A percentile compares a stretch with the other conserved stretches of the same genome.
phyloP scores from a whole-genome alignment of 73 alveolate genomes.

The Stentor roeselii region DNA sequence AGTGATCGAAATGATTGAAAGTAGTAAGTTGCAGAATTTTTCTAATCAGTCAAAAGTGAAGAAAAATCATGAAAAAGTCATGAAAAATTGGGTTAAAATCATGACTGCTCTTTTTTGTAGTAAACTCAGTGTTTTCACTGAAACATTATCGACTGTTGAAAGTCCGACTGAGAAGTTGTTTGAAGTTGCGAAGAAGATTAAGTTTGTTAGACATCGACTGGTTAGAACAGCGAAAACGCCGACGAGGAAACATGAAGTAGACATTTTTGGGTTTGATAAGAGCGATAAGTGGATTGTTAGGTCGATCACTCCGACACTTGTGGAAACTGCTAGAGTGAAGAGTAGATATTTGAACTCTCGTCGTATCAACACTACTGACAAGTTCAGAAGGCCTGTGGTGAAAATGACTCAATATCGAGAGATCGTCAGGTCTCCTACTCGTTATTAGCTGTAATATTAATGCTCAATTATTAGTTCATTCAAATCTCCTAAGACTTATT shows the following conservation, averaged over 20 bases:
- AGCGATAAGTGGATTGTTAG: neutral
- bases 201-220: neutral
- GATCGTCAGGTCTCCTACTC: too few relatives aligned
- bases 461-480: too few relatives aligned
- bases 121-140: neutral
- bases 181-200: neutral
- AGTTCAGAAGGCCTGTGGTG: neutral
- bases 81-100: neutral
- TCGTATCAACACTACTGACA: neutral
- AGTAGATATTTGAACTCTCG: neutral
- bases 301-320: neutral
- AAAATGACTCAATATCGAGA: too few relatives aligned
- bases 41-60: neutral
- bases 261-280: neutral
- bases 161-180: neutral
- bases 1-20: constrained; percentile 5
- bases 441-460: too few relatives aligned
- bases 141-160: too few relatives aligned
- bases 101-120: neutral
- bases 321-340: neutral
- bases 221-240: neutral
- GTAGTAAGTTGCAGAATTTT: neutral
- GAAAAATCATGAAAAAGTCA: too few relatives aligned
- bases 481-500: too few relatives aligned
- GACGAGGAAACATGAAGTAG: neutral